Conservation (phyloP, 169 alveolate genomes). For the Perkinsus olseni region DNA sequence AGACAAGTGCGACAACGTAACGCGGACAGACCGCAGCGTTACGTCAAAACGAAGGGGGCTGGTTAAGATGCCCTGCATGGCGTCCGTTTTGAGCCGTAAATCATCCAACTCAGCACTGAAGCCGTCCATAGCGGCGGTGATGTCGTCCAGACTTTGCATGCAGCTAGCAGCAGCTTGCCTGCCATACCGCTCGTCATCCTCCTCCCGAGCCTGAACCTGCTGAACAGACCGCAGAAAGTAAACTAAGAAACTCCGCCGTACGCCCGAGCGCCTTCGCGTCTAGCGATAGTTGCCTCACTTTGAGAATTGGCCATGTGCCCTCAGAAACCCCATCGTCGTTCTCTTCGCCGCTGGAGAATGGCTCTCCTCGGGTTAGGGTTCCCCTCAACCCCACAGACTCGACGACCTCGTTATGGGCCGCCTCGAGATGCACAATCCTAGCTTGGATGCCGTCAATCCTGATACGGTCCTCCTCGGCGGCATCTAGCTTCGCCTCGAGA, state of each 20-base stretch:
- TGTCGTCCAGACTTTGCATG: background rate
- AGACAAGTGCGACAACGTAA: background rate
- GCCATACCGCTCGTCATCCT: background rate
- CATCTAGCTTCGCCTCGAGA: background rate
- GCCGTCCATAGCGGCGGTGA: background rate
- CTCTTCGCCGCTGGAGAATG: too few species aligned
- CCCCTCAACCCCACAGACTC: background rate
- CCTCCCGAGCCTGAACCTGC: background rate
- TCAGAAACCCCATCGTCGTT: too few species aligned
- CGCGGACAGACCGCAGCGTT: background rate
- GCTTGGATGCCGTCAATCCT: background rate
- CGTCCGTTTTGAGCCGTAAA: background rate
- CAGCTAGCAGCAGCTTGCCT: background rate
- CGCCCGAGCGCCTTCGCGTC: too few species aligned
- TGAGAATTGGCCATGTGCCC: too few species aligned
- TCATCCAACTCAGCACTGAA: background rate
- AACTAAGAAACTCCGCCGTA: too few species aligned
- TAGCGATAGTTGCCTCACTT: too few species aligned
- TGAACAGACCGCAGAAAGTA: too few species aligned
- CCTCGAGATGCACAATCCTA: background rate
- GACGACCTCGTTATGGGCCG: background rate
- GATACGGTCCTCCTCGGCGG: background rate
- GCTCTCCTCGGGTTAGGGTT: too few species aligned
- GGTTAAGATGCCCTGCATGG: background rate
- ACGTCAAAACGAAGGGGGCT: background rate